phyloP scores from a whole-genome alignment of 768 basidiomycete genomes.

The Suillus subluteus region DNA sequence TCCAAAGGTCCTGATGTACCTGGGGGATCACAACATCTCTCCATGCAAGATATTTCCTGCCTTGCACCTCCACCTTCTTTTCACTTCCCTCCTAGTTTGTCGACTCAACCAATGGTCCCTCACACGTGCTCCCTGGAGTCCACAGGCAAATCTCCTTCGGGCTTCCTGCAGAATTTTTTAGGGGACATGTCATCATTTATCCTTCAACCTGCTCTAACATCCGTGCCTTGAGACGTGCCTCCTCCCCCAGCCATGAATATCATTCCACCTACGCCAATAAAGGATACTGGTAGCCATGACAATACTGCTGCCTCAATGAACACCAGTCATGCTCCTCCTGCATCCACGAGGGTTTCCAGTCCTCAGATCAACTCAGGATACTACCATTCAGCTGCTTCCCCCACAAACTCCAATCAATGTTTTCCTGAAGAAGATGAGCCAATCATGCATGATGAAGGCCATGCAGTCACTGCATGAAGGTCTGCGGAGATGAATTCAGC shows the following conservation, averaged over 20 bases:
- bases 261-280: neutral
- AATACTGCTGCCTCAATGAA: too few species aligned
- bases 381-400: too few species aligned
- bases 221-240: neutral
- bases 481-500: too few species aligned
- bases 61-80: neutral
- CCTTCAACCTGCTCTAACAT: too few species aligned
- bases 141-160: constrained; percentile 5
- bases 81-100: neutral
- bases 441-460: neutral
- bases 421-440: neutral
- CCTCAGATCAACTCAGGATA: too few species aligned
- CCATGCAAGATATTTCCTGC: too few species aligned
- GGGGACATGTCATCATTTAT: too few species aligned
- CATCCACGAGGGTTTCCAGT: too few species aligned
- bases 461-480: neutral
- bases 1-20: too few species aligned
- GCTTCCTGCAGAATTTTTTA: neutral
- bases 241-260: neutral
- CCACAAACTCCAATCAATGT: neutral
- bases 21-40: too few species aligned
- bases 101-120: neutral
- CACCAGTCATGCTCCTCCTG: too few species aligned
- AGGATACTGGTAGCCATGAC: too few species aligned
- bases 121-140: neutral